Base-by-base conservation (phyloP, 2,329 filamentous ascomycete species). In the Dissoconium aciculare region DNA sequence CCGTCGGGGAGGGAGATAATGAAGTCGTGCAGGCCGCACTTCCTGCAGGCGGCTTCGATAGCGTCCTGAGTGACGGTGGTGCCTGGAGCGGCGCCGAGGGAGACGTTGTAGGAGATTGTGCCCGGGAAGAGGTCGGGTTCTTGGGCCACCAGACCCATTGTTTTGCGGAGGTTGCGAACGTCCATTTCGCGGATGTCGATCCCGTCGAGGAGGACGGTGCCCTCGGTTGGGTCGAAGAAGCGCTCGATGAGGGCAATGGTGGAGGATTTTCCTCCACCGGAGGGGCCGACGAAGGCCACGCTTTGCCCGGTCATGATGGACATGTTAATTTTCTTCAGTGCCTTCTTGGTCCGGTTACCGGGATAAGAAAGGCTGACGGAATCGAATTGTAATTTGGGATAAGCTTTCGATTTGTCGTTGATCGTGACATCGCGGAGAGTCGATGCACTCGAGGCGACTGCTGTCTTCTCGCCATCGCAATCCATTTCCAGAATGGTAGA, bases 261-360 rank as follows among this genome's bases (percentile, higher is more conserved):
- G n/a, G 57, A 58, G 1, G 56, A 59, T 41, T 63, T 64, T 13
- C 60, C 60, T 3, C 58, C 58, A 8, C 60, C 60, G 25, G 55
- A 59, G 11, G 57, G 53, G 2, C 60, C 60, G 1, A 62, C 59
- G 17, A 63, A 53, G 1, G 58, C 59, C 2, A 74, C 54, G 0
- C 66, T 71, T 32, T 71, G 56, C 3, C 69, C 69, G 1, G 60
- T 58, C 9, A 50, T 44, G 3, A 63, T 62, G 0, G 51, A 52
- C 16, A 76, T 56, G 5, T 48, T 62, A 4, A 74, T 45, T 10
- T 62, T 54, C 5, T 55, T 52, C 4, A 75, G 53, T 0, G 67
- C 48, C 5, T 42, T 35, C 10, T 50, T 47, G 13, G 53, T 53
- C 27, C 55, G 45, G 15, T 55, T 55, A 4, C 46, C 42, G 10